Base-by-base conservation (phyloP, 2,329 filamentous ascomycete species). In the Colletotrichum neosansevieriae region DNA sequence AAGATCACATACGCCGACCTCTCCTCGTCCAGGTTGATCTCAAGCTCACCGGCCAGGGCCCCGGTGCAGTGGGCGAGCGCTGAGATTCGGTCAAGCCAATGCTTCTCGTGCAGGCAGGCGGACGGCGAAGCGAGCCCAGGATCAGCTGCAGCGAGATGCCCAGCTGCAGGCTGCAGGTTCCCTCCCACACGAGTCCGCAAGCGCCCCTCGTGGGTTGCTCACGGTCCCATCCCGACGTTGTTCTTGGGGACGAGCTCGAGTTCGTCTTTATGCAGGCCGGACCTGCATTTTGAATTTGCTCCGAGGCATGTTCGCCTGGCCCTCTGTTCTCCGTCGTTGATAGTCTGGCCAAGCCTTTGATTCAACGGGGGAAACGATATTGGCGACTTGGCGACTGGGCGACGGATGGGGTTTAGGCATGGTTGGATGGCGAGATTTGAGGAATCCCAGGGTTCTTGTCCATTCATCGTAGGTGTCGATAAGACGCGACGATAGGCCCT, bases 121-220 rank as follows among this genome's bases (percentile, higher is more conserved):
- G 29, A 40, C 10, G 34, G 63, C 63, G 58, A 67, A 63, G 63
- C 63, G 59, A 67, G 58, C n/a, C 50, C 50, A 54, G 58, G 63
- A 58, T 67, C 36, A 50, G 45, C 47, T 53, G 54, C 62, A 58
- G 61, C 13, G 49, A 53, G 49, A 42, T 57, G 58, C 63, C 42
- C 21, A 42, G 19, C 49, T 53, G 36, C 36, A 38, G 36, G 19
- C 49, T 53, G 36, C 36, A 38, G 36, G 21, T 42, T 51, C 24
- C 36, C 15, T 42, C 36, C 63, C 50, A 42, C 58, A 63, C 24
- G 57, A 49, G 58, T 50, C 51, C 63, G 38, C 63, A 63, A 24
- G 17, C 36, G 17, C 57, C 34, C 56, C 63, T 40, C 19, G 17
- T 42, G 13, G 29, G 15, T 24, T 12, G 36, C 32, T 21, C 21